Base-by-base conservation (phyloP, 2,329 filamentous ascomycete genomes). In the Pseudogymnoascus pannorum region DNA sequence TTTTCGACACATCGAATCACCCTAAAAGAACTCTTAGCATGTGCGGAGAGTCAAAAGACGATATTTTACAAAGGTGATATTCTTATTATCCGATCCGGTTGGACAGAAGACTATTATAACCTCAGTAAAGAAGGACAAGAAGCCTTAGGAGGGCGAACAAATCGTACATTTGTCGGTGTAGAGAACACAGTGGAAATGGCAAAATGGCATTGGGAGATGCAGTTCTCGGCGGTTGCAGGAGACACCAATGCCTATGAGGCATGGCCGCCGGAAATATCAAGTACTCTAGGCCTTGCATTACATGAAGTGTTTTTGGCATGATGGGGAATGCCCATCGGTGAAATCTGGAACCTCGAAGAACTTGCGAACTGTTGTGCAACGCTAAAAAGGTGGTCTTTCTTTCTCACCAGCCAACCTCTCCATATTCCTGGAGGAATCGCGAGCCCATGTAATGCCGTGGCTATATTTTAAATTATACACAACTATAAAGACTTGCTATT, bases 51-150 rank as follows among this genome's bases (percentile, higher is more conserved):
- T 4, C 78, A 81, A 64, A 75, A 75, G 11, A 79, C 76, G 0
- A 72, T 76, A 64, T 67, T 80, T 35, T 68, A 72, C 26, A 79
- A 79, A 63, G 79, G 79, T 3, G 79, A 81, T 64, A 77, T 82
- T 57, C 67, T 82, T 4, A 70, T 81, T 61, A 72, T 80, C 24
- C 75, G 79, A 11, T 75, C 68, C 68, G 77, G 79, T 24, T 81
- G 76, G 31, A 33, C 31, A 12, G 31, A 33, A 33, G 31, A 33
- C 31, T 33, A 33, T 11, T 12, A 33, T 12, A 33, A 4, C 4
- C 31, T 33, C 2, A 33, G 31, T 11, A 33, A 33, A 33, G 31
- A 33, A 33, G 31, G 12, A 33, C 31, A 33, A 2, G 31, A 12
- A 4, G 31, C 31, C 31, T 12, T 33, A 4, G 31, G 31, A 11